Conservation (phyloP, 768 basidiomycete genomes). For the Flagelloscypha sp. region DNA sequence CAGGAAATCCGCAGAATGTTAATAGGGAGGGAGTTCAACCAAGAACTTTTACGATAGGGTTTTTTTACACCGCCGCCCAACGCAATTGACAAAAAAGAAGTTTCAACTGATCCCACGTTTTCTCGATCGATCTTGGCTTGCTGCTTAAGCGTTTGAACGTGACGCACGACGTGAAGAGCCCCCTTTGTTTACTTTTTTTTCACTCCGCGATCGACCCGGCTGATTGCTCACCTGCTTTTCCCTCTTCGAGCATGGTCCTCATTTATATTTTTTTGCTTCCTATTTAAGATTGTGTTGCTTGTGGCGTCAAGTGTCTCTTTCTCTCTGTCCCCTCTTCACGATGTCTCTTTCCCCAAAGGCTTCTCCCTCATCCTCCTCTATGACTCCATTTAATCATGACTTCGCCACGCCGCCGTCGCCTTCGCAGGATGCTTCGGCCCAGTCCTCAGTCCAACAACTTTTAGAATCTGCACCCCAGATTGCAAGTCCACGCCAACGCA, state of each 20-base stretch:
- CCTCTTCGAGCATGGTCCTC: no score
- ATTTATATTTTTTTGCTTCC: no score
- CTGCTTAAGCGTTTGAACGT: constrained; percentile 1
- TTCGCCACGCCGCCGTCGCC: constrained; percentile 5
- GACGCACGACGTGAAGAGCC: no score
- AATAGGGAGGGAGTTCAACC: constrained; percentile 89
- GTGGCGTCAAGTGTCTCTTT: no score
- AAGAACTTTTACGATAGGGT: constrained; percentile 31
- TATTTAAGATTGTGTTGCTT: no score
- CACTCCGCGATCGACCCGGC: constrained; percentile 3
- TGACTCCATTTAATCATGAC: no score
- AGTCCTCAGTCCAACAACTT: constrained; percentile 2
- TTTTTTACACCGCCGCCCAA: background rate
- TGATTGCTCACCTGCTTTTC: no score
- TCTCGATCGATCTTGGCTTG: background rate
- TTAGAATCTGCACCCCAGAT: constrained; percentile 4
- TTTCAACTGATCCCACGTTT: background rate
- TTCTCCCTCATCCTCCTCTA: no score
- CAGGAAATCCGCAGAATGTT: constrained; percentile 94
- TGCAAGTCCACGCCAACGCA: constrained; percentile 14
- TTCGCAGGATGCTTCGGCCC: constrained; percentile 10
- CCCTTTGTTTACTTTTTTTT: no score
- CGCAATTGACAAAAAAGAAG: background rate
- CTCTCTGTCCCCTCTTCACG: no score
- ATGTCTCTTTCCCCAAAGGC: no score